phyloP scores from a whole-genome alignment of 2,329 filamentous ascomycete species.

The Coleophoma eucalyptorum region DNA sequence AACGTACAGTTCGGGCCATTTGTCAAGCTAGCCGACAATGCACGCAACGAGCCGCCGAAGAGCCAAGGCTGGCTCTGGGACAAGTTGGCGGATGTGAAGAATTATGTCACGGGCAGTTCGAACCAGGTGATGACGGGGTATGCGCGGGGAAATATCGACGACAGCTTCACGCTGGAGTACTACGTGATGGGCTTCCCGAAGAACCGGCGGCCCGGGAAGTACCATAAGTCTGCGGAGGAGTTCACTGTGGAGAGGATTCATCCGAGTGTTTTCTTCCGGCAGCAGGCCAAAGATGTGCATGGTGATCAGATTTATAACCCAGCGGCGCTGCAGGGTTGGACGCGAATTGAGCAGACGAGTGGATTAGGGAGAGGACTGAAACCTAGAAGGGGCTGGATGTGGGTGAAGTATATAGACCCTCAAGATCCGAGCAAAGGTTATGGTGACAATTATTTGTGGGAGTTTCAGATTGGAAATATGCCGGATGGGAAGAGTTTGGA shows the following conservation, averaged over 20 bases:
- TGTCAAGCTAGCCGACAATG: background rate
- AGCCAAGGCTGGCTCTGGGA: background rate
- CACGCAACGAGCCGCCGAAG: background rate
- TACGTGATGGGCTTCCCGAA: conserved; percentile 2
- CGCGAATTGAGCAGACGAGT: background rate
- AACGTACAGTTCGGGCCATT: background rate
- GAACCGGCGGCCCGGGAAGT: conserved; percentile 2
- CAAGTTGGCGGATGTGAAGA: background rate
- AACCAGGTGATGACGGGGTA: conserved; percentile 1
- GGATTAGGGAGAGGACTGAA: background rate
- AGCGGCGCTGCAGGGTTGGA: background rate
- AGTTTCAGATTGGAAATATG: background rate
- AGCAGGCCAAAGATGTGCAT: background rate
- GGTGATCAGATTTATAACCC: background rate
- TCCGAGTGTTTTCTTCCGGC: background rate
- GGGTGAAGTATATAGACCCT: background rate
- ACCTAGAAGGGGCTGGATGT: background rate
- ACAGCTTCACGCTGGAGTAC: conserved; percentile 2
- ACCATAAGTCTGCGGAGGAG: background rate
- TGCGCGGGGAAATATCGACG: conserved; percentile 4
- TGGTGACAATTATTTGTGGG: background rate
- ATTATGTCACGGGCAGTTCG: background rate
- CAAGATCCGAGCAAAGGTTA: background rate
- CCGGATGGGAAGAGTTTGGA: background rate
- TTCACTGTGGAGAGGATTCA: background rate